Evolutionary conservation across 2,329 filamentous ascomycete genomes (phyloP), one percentile per base, ranked within the genome.

Genomic region (Hypoxylon sp.): DNA sequence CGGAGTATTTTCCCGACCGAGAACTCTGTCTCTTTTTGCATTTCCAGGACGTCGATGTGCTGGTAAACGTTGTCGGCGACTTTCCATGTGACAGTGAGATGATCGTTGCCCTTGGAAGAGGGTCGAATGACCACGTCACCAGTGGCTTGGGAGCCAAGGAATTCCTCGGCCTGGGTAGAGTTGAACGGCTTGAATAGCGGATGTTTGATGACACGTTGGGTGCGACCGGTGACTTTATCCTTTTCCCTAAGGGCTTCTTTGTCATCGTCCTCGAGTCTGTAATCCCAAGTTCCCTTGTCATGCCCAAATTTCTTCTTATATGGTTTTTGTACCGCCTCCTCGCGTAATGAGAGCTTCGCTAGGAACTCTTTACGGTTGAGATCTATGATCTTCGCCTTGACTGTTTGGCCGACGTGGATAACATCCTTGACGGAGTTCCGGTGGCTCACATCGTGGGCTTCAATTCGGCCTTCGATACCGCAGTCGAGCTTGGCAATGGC

Each of bases 1-100:
- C 90, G 89, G 44, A 99, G 80, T 30, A 88, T 86, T 63, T 87
- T 88, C 57, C 94, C 94, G 3, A 97, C 88, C 0, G 91, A 92
- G 70, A 97, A 97, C 69, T 97, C 93, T 57, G 91, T 97, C 57
- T 96, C 91, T 74, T 99, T 99, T 71, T 96, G 90, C 67, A 99
- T 80, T 74, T 99, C 94, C 27, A 99, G 81, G 23, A 99, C 93
- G 71, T 99, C 94, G 59, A 99, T 90, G 71, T 99, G 94, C 73
- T 99, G 92, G 71, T 92, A 99, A n/a, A 97, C 86, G 52, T 89
- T 88, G 69, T 97, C 91, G 1, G 91, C 88, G 9, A 99, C 92
- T 77, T 99, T 99, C 94, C 94, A 99, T 0, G 94, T 99, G 35
- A 99, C 86, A 5, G 93, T 91, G 46, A 99, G 79, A 75, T 99